Evolutionary conservation across 305 asterid genomes (phyloP), one percentile per base, ranked within the genome.

Genomic region (Fraxinus floribunda): DNA sequence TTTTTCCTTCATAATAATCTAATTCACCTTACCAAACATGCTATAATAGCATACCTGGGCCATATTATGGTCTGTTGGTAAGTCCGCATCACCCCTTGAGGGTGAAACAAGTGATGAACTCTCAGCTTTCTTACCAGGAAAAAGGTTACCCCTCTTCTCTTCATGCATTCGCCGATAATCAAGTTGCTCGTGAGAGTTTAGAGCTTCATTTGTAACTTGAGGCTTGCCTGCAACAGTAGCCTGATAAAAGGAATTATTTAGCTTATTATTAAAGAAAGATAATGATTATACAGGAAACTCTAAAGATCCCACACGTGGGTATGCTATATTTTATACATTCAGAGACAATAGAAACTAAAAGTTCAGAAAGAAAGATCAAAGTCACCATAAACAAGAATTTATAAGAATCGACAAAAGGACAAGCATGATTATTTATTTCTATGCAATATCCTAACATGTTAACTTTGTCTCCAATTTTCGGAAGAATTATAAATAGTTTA

Each of bases 31-130:
- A 13, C 39, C 20, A 70, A 70, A 29, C 75, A 70, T 70, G 39
- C 35, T 24, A 29, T 1, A 10, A 55, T 38, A 66, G 82, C 89
- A 82, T 85, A 95, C 98, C 96, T 92, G 88, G 80, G 91, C 83
- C 90, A 93, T 87, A 80, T 76, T 87, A 60, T 91, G 95, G 83
- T 89, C 93, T 49, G 81, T 84, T 39, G 90, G 82, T 46, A 89
- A 76, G 81, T 86, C 89, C 4, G 87, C 73, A 80, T 88, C 91
- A 88, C 83, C 88, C 80, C 30, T 82, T 83, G 83, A 77, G 78
- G 86, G 84, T 68, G 88, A 78, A 79, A 83, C 78, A 73, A 35
- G 79, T 16, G 86, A 82, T 32, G 85, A 80, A 74, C 79, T 86
- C 84, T 77, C 89, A 60, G 84, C 89, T 84, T 85, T 90, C 89